Evolutionary conservation across 441 rosid genomes (phyloP).

Genomic region (Pelargonium australe): DNA sequence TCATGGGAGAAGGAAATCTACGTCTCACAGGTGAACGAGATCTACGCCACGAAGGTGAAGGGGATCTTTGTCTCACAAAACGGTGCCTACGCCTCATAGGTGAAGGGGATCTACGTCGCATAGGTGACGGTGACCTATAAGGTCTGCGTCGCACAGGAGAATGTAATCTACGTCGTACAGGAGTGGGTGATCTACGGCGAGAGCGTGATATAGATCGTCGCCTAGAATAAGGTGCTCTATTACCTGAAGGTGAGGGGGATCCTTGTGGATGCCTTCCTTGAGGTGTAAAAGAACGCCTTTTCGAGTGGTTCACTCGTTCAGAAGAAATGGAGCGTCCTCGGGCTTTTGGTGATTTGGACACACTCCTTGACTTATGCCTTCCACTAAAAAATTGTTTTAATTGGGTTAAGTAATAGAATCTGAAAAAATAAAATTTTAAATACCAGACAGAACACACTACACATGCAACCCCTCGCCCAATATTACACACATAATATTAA

Average conservation of each 20-base stretch:
- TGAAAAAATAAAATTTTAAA: neutral
- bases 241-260: conserved; percentile 11
- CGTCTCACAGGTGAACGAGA: neutral
- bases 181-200: neutral
- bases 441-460: neutral
- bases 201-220: conserved; percentile 32
- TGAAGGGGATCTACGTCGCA: conserved; percentile 25
- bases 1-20: too few relatives aligned
- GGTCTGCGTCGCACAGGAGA: conserved; percentile 12
- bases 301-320: conserved; percentile 25
- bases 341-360: conserved; percentile 51
- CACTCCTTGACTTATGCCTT: conserved; percentile 52
- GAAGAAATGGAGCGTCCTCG: conserved; percentile 35
- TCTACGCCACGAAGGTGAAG: conserved; percentile 5
- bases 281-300: conserved; percentile 38
- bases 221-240: conserved; percentile 15
- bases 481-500: neutral
- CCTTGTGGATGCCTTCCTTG: conserved; percentile 34
- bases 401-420: neutral
- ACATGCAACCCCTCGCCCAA: neutral
- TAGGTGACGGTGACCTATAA: conserved; percentile 21
- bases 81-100: conserved; percentile 15
- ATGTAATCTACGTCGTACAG: conserved; percentile 4
- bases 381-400: conserved; percentile 27
- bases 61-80: neutral